These are phyloP conservation scores for Capronia epimyces DNA, from an alignment of 2,329 filamentous ascomycete species.

Conservation along the genomic window DNA sequence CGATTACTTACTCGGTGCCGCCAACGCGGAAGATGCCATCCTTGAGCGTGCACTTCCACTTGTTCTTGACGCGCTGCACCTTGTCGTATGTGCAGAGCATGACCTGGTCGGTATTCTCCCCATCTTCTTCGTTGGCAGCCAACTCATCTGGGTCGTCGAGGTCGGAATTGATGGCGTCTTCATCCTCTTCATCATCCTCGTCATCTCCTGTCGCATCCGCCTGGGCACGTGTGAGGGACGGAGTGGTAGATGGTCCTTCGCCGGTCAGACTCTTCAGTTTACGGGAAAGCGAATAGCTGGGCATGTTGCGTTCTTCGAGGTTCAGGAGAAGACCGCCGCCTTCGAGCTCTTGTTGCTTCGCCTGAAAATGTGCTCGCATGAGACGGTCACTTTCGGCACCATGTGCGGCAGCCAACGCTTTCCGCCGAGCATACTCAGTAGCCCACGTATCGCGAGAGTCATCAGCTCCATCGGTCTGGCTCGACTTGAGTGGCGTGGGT, in stretches of 20 bases:
- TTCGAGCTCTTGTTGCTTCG: slow-evolving; percentile 40
- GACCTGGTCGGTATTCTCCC: slow-evolving; percentile 76
- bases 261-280: slow-evolving; percentile 26
- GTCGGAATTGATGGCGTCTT: slow-evolving; percentile 97
- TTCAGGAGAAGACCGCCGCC: slow-evolving; percentile 44
- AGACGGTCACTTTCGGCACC: slow-evolving; percentile 37
- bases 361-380: slow-evolving; percentile 40
- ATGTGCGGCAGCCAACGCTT: slow-evolving; percentile 37
- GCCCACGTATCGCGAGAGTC: slow-evolving; percentile 55
- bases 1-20: slow-evolving; percentile 78
- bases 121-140: slow-evolving; percentile 79
- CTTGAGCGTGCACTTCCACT: slow-evolving; percentile 98
- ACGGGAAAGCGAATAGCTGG: slow-evolving; percentile 38
- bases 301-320: slow-evolving; percentile 36
- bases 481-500: slow-evolving; percentile 39
- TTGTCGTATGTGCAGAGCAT: slow-evolving; percentile 99
- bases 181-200: slow-evolving; percentile 60
- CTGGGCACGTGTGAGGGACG: slow-evolving; percentile 35
- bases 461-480: slow-evolving; percentile 71
- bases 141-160: slow-evolving; percentile 92
- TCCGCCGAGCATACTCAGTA: slow-evolving; percentile 41
- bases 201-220: slow-evolving; percentile 53
- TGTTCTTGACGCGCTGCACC: slow-evolving; percentile 98
- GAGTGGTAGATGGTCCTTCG: slow-evolving; percentile 22
- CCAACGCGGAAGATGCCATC: slow-evolving; percentile 92